Percentiles rank a stretch among this genome's conserved stretches.
Evolutionary conservation across 2,329 filamentous ascomycete genomes (phyloP).

Genomic region (Cladosporium cucumerinum): DNA sequence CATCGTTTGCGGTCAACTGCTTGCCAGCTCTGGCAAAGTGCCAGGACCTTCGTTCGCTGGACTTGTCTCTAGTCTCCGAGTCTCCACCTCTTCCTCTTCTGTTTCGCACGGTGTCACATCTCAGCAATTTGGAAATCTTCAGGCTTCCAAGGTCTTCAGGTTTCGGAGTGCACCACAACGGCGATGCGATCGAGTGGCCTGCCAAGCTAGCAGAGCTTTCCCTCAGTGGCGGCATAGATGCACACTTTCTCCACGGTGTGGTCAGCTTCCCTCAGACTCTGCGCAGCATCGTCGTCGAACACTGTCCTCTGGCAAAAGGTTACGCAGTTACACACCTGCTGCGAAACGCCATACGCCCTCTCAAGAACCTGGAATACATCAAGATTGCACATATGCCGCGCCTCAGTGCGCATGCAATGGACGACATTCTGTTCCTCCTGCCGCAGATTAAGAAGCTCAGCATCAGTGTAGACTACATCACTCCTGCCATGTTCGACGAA

Average conservation of each 20-base stretch:
- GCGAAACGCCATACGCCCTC: constrained; percentile 27
- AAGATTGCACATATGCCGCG: constrained; percentile 42
- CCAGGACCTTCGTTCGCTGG: constrained; percentile 45
- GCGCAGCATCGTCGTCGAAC: constrained; percentile 40
- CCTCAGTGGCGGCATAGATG: constrained; percentile 45
- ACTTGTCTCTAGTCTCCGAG: constrained; percentile 53
- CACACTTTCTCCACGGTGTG: constrained; percentile 39
- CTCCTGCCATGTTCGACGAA: constrained; percentile 38
- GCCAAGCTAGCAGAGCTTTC: constrained; percentile 40
- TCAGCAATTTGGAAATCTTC: constrained; percentile 46
- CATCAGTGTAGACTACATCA: constrained; percentile 48
- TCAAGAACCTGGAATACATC: constrained; percentile 35
- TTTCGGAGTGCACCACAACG: constrained; percentile 28
- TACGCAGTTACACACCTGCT: constrained; percentile 39
- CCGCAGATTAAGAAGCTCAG: constrained; percentile 40
- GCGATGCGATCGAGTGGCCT: constrained; percentile 39
- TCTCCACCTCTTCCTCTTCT: constrained; percentile 48
- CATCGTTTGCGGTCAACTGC: constrained; percentile 56
- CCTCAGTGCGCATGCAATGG: constrained; percentile 38
- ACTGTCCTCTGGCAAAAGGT: constrained; percentile 41
- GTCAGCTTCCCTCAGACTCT: constrained; percentile 34
- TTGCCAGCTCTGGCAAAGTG: constrained; percentile 58
- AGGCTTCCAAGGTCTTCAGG: constrained; percentile 35
- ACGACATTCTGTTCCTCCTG: constrained; percentile 40
- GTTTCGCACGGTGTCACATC: constrained; percentile 48